Evolutionary conservation across 352 stramenopile genomes (phyloP).

Genomic region (Phytopythium sindhum): DNA sequence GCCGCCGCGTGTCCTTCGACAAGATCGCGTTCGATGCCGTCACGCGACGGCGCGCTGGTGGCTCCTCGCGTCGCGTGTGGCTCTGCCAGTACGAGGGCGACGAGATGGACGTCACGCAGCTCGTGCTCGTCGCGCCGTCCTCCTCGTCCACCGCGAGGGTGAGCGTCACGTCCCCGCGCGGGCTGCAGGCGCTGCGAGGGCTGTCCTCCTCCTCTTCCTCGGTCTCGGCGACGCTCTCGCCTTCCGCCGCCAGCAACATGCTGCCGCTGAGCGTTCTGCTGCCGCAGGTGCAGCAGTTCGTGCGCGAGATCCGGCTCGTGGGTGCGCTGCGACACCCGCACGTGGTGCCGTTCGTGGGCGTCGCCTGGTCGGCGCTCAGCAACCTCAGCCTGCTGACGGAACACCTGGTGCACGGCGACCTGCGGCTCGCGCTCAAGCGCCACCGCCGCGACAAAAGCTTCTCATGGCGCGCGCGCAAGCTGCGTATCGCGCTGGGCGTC

Average conservation of each 20-base stretch:
- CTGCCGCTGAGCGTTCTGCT: background rate
- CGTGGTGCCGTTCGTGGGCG: constrained; percentile 57
- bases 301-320: constrained; percentile 64
- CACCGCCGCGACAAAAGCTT: constrained; percentile 16
- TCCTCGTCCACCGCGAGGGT: background rate
- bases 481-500: constrained; percentile 20
- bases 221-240: background rate
- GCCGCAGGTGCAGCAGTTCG: constrained; percentile 32
- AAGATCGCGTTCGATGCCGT: constrained; percentile 46
- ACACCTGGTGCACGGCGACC: constrained; percentile 15
- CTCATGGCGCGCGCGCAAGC: constrained; percentile 20
- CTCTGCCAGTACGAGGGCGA: constrained; percentile 38
- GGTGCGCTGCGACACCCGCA: constrained; percentile 50
- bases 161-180: constrained; percentile 5
- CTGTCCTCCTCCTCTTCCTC: background rate
- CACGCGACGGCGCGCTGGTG: constrained; percentile 16
- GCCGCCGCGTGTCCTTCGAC: constrained; percentile 26
- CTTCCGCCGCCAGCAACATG: background rate
- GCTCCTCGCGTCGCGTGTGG: constrained; percentile 18
- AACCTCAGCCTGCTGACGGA: constrained; percentile 21
- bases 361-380: constrained; percentile 36
- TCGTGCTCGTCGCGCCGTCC: constrained; percentile 9
- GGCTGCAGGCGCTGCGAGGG: background rate
- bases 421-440: constrained; percentile 13
- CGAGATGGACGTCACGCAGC: constrained; percentile 34